Conservation (phyloP, 1,284 basidiomycete species). For the Phaffia rhodozyma region DNA sequence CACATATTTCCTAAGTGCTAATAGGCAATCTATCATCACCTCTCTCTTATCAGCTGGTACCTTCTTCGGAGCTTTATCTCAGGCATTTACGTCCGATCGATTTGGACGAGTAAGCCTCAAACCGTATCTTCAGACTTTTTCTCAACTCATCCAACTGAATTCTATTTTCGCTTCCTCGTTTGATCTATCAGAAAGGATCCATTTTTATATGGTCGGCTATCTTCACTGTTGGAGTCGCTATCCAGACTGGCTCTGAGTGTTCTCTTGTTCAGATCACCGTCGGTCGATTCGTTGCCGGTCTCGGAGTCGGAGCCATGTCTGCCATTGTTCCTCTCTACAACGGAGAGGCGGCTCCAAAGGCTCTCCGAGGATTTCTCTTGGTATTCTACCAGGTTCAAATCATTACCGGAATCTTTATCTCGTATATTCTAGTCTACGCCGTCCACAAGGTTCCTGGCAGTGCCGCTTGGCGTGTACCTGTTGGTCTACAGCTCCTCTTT, state of each 20-base stretch:
- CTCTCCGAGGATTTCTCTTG: constrained; percentile 56
- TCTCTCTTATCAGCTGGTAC: constrained; percentile 63
- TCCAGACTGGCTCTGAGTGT: constrained; percentile 45
- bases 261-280: constrained; percentile 55
- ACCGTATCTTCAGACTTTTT: not conserved
- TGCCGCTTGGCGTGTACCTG: constrained; percentile 51
- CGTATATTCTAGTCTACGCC: constrained; percentile 58
- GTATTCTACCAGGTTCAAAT: constrained; percentile 60
- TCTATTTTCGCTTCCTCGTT: not conserved
- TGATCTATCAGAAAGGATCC: constrained; percentile 39
- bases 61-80: constrained; percentile 52
- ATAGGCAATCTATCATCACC: constrained; percentile 61
- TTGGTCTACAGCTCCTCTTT: constrained; percentile 33
- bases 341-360: constrained; percentile 64
- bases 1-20: constrained; percentile 44
- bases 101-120: constrained; percentile 42
- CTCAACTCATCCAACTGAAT: not conserved
- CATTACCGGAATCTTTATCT: constrained; percentile 46
- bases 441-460: constrained; percentile 49
- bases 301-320: constrained; percentile 65
- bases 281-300: constrained; percentile 37
- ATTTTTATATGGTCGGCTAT: constrained; percentile 65
- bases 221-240: constrained; percentile 56
- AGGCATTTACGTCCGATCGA: constrained; percentile 63
- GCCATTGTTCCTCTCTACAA: constrained; percentile 70